Evolutionary conservation across 2,329 filamentous ascomycete species (phyloP).

Genomic region (Penicillium digitatum): DNA sequence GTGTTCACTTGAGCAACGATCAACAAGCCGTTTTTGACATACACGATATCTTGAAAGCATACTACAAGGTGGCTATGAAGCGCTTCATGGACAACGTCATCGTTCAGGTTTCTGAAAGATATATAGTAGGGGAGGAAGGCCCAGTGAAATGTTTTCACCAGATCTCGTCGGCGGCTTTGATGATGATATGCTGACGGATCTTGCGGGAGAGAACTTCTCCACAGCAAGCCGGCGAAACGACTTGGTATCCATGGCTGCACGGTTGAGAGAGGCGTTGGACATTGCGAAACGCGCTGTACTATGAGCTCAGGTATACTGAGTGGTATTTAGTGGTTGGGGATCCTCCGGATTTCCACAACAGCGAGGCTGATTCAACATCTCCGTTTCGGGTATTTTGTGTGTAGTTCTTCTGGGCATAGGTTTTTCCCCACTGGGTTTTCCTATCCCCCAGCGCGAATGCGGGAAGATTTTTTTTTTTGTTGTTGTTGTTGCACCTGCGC

Average conservation of each 20-base stretch:
- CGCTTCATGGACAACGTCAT: constrained; percentile 61
- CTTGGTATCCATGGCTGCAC: constrained; percentile 45
- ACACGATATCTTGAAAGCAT: constrained; percentile 3
- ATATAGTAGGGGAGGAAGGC: constrained; percentile 50
- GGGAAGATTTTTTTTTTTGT: no score
- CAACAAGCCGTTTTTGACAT: constrained; percentile 33
- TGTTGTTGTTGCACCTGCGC: no score
- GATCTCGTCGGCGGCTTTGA: constrained; percentile 50
- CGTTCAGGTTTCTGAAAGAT: constrained; percentile 54
- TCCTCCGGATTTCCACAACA: no score
- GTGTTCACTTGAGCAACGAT: constrained; percentile 34
- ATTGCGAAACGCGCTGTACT: constrained; percentile 13
- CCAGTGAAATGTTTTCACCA: constrained; percentile 54
- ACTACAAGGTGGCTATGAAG: constrained; percentile 48
- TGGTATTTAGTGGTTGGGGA: no score
- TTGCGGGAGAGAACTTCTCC: constrained; percentile 55
- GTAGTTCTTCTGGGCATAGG: background rate
- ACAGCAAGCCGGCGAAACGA: constrained; percentile 44
- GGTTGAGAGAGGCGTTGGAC: constrained; percentile 37
- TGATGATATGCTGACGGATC: constrained; percentile 49
- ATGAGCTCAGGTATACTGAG: background rate
- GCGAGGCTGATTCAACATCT: background rate
- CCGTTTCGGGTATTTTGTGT: no score
- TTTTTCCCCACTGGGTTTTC: background rate
- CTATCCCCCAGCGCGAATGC: background rate